These are phyloP conservation scores for Diaporthe citri DNA, from an alignment of 2,329 filamentous ascomycete genomes.

Conservation along the genomic window DNA sequence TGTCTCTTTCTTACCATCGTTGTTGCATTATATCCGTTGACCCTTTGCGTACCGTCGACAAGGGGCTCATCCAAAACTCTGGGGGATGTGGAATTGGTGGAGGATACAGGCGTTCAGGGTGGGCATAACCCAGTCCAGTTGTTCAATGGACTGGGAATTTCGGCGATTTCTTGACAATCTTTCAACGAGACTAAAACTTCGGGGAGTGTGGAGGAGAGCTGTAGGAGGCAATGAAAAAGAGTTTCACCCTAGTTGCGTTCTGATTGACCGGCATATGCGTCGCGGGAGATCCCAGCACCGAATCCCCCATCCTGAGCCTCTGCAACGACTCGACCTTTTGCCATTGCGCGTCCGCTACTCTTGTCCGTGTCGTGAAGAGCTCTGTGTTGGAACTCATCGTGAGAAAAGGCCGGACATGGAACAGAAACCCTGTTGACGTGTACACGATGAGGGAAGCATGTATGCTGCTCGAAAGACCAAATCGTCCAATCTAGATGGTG, in stretches of 20 bases:
- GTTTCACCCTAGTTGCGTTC: neutral
- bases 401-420: neutral
- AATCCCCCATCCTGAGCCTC: neutral
- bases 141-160: neutral
- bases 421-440: neutral
- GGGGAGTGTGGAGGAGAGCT: neutral
- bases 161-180: conserved; percentile 14
- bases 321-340: neutral
- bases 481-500: too few species aligned
- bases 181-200: conserved; percentile 6
- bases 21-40: conserved; percentile 30
- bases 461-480: neutral
- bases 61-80: conserved; percentile 17
- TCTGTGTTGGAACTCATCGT: neutral
- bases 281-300: neutral
- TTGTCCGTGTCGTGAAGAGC: neutral
- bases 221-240: conserved; percentile 16
- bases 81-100: conserved; percentile 2
- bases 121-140: conserved; percentile 7
- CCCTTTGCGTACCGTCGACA: neutral
- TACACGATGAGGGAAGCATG: neutral
- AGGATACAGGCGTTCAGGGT: conserved; percentile 32
- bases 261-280: neutral
- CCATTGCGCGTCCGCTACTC: neutral
- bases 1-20: conserved; percentile 30